These are phyloP conservation scores for Paraphaeosphaeria sporulosa DNA, from an alignment of 2,329 filamentous ascomycete genomes.

Conservation along the genomic window DNA sequence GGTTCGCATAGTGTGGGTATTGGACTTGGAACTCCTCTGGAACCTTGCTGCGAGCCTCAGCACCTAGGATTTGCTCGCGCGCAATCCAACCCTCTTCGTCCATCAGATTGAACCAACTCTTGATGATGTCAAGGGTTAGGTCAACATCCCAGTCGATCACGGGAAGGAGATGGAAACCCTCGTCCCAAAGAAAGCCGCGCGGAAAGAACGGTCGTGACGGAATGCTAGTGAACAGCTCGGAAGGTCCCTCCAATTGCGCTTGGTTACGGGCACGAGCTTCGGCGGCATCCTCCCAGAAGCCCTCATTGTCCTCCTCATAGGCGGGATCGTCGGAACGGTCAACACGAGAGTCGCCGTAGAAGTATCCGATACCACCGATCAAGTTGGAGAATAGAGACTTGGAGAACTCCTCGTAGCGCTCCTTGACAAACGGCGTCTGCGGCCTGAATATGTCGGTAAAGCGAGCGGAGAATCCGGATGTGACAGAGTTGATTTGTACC, in stretches of 20 bases:
- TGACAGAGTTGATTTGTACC: conserved; percentile 70
- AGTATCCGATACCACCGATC: conserved; percentile 93
- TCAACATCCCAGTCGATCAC: conserved; percentile 95
- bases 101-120: conserved; percentile 95
- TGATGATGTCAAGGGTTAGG: conserved; percentile 80
- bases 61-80: conserved; percentile 91
- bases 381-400: conserved; percentile 94
- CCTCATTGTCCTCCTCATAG: conserved; percentile 94
- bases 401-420: conserved; percentile 79
- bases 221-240: conserved; percentile 88
- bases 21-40: conserved; percentile 92
- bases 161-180: conserved; percentile 92
- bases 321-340: conserved; percentile 91
- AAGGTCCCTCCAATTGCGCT: conserved; percentile 79
- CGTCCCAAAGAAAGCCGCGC: conserved; percentile 95
- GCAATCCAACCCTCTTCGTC: conserved; percentile 98
- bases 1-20: conserved; percentile 97
- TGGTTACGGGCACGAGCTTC: conserved; percentile 74
- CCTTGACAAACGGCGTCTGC: conserved; percentile 75
- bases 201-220: conserved; percentile 97
- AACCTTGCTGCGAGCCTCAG: conserved; percentile 93
- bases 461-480: conserved; percentile 73
- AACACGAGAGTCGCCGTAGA: conserved; percentile 85
- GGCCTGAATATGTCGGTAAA: conserved; percentile 78
- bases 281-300: conserved; percentile 92